Base-by-base conservation (phyloP, 257 asterid genomes). In the Pogostemon cablin region DNA sequence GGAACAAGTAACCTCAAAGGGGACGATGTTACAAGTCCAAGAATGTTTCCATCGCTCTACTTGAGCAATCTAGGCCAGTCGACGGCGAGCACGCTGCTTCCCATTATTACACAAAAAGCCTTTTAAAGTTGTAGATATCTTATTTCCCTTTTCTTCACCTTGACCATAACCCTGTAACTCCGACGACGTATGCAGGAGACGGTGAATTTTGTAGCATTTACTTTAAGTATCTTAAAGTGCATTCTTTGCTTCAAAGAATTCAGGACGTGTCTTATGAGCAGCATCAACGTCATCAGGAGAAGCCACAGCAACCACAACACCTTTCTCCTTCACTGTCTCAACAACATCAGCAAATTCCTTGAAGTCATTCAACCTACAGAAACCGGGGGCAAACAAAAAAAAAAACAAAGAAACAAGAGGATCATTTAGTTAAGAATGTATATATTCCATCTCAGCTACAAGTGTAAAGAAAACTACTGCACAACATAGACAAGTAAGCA, bases 261-360 rank as follows among this genome's bases (percentile, higher is more conserved):
- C 70, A 3, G 96, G 76, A 1, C 77, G 86, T 20, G 83, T 77
- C 87, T 82, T 75, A 82, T 91, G 81, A 67, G 99, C 98, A 66
- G 96, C 92, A 68, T 83, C 93, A 52, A 89, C 86, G 11, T 91
- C 99, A 0, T 88, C 95, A 2, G 87, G 87, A 11, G 99, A 91
- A 6, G 99, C 97, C 68, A 95, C 99, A 7, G 95, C 95, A 57
- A 91, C 98, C 71, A 81, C 91, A 25, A 89, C 90, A 4, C 98
- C 98, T 73, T 80, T 84, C 80, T 83, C 89, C 79, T 91, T 91
- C 35, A 95, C 96, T 43, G 83, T 68, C 75, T 87, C 89, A 43
- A 95, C 41, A n/a, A 82, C 81, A 53, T 84, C 93, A 3, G 88
- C 99, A 68, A 95, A 91, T 77, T 89, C 97, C 85, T 85, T 89